Evolutionary conservation across 768 basidiomycete genomes (phyloP).

Genomic region (Leccinum subgranulosum): DNA sequence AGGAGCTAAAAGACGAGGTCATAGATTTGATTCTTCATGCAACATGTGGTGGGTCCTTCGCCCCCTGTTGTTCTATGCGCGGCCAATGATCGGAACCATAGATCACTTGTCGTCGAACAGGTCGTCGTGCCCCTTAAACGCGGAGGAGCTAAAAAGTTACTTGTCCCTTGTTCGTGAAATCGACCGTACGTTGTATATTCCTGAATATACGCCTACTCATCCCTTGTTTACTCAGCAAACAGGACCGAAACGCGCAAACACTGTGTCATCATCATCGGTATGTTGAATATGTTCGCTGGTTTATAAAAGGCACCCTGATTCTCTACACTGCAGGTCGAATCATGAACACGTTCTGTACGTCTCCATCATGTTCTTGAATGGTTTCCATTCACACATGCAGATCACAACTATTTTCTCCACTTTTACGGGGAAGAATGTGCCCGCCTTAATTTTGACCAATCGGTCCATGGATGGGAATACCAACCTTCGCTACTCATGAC

Average conservation of each 20-base stretch:
- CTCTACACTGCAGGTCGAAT: slow-evolving; percentile 20
- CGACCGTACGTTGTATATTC: slow-evolving; percentile 13
- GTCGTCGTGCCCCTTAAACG: slow-evolving; percentile 22
- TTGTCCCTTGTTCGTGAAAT: slow-evolving; percentile 27
- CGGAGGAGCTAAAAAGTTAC: slow-evolving; percentile 17
- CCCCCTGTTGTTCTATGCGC: no score
- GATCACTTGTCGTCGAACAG: slow-evolving; percentile 27
- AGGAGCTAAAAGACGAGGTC: slow-evolving; percentile 26
- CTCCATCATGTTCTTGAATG: background rate
- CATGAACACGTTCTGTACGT: slow-evolving; percentile 29
- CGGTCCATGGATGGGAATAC: slow-evolving; percentile 26
- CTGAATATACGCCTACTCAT: background rate
- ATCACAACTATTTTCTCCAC: slow-evolving; percentile 36
- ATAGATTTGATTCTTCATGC: slow-evolving; percentile 25
- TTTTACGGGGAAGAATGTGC: slow-evolving; percentile 43
- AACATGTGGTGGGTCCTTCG: slow-evolving; percentile 18
- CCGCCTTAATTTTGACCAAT: slow-evolving; percentile 36
- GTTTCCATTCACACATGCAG: slow-evolving; percentile 22
- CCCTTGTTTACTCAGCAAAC: slow-evolving; percentile 5
- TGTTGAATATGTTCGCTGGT: background rate
- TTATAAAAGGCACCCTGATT: slow-evolving; percentile 3
- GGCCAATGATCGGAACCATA: background rate
- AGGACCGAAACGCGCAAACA: slow-evolving; percentile 12
- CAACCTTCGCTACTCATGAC: slow-evolving; percentile 36
- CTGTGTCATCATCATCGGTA: slow-evolving; percentile 20